Evolutionary conservation across 345 rosid species (phyloP).

Genomic region (Ceriops zippeliana): DNA sequence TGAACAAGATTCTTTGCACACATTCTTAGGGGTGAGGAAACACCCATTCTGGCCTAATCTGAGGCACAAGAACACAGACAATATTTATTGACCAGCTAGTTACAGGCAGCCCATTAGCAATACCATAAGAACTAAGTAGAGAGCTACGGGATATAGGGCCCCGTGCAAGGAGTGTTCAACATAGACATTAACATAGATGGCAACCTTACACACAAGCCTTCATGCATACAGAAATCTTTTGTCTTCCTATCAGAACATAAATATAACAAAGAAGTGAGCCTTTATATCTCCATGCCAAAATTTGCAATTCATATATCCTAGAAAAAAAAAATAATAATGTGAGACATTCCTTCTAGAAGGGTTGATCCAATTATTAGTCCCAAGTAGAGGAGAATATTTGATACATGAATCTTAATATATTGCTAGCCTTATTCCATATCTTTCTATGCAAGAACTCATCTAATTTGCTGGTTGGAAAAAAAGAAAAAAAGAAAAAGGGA

Average conservation of each 20-base stretch:
- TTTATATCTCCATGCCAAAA: background rate
- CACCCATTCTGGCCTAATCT: constrained; percentile 53
- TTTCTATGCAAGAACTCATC: background rate
- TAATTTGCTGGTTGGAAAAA: background rate
- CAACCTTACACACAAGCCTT: background rate
- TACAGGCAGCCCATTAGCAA: background rate
- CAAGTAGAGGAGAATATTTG: background rate
- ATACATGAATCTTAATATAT: background rate
- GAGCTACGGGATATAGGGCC: background rate
- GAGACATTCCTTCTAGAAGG: background rate
- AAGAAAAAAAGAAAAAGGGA: background rate
- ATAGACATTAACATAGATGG: background rate
- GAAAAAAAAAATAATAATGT: background rate
- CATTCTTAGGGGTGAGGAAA: constrained; percentile 44
- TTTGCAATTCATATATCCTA: background rate
- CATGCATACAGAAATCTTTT: background rate
- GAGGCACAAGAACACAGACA: constrained; percentile 18
- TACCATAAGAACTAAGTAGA: background rate
- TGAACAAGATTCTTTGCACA: constrained; percentile 49
- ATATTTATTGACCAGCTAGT: constrained; percentile 11
- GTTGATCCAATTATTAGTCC: background rate
- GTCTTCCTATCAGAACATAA: background rate
- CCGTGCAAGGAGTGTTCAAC: background rate
- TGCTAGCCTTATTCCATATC: too few relatives aligned
- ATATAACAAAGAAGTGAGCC: background rate